These are phyloP conservation scores for Exophiala calicioides DNA, from an alignment of 2,329 filamentous ascomycete genomes.

Conservation along the genomic window DNA sequence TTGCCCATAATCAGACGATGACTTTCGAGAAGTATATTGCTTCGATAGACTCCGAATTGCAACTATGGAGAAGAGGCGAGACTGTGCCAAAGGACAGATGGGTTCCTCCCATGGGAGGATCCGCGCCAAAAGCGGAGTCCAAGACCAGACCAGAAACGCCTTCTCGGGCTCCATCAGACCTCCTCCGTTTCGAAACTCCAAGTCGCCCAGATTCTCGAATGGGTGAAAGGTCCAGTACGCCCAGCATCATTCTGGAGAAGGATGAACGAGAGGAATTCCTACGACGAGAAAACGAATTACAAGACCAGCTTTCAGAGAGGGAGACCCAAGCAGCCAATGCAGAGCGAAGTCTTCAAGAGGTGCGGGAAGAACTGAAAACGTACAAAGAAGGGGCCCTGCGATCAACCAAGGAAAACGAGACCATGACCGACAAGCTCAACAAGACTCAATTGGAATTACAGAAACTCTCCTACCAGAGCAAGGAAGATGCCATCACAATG, in stretches of 20 bases:
- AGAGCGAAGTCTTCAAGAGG: slow-evolving; percentile 78
- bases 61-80: slow-evolving; percentile 84
- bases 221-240: slow-evolving; percentile 82
- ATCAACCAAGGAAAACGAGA: slow-evolving; percentile 86
- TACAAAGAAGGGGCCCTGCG: slow-evolving; percentile 84
- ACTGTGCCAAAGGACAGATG: slow-evolving; percentile 85
- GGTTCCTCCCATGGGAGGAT: slow-evolving; percentile 62
- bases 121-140: slow-evolving; percentile 47
- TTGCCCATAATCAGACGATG: slow-evolving; percentile 84
- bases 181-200: slow-evolving; percentile 49
- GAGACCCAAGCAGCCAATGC: slow-evolving; percentile 77
- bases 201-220: slow-evolving; percentile 64
- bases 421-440: slow-evolving; percentile 79
- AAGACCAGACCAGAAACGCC: slow-evolving; percentile 57
- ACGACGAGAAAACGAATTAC: slow-evolving; percentile 90
- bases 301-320: slow-evolving; percentile 92
- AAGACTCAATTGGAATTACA: slow-evolving; percentile 96
- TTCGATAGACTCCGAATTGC: slow-evolving; percentile 79
- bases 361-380: slow-evolving; percentile 80
- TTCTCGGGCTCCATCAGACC: slow-evolving; percentile 56
- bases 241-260: slow-evolving; percentile 85
- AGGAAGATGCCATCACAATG: slow-evolving; percentile 97
- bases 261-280: slow-evolving; percentile 97
- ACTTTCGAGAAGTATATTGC: slow-evolving; percentile 86
- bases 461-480: slow-evolving; percentile 91